phyloP scores from a whole-genome alignment of 257 asterid genomes.

The Rubia yunnanensis region DNA sequence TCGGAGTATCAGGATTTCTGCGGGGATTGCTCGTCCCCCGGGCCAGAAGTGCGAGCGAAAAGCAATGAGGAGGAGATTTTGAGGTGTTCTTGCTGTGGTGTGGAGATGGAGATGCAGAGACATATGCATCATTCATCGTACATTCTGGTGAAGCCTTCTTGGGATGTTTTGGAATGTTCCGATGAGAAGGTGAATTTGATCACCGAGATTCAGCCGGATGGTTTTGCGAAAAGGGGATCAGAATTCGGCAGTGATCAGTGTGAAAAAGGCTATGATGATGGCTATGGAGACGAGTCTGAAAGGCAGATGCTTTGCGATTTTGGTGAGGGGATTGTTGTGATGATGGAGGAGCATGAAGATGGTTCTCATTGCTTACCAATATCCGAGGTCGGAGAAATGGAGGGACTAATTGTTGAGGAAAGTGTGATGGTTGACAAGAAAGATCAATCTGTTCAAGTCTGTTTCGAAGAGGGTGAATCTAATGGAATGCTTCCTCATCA shows the following conservation, averaged over 20 bases:
- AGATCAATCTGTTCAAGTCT: slow-evolving; percentile 55
- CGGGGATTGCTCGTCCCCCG: slow-evolving; percentile 67
- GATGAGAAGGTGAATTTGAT: slow-evolving; percentile 18
- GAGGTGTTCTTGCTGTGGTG: slow-evolving; percentile 80
- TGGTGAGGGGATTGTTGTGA: slow-evolving; percentile 7
- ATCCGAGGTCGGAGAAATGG: slow-evolving; percentile 10
- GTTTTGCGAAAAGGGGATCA: slow-evolving; percentile 5
- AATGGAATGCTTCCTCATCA: slow-evolving; percentile 41
- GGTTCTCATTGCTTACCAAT: slow-evolving; percentile 4
- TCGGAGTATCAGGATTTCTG: slow-evolving; percentile 56
- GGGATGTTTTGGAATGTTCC: slow-evolving; percentile 56
- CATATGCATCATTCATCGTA: slow-evolving; percentile 29
- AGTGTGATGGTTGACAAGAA: slow-evolving; percentile 19
- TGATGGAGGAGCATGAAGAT: slow-evolving; percentile 13
- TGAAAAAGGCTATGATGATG: slow-evolving; percentile 11
- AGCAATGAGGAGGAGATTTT: slow-evolving; percentile 31
- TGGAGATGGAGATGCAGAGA: slow-evolving; percentile 26
- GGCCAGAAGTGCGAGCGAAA: slow-evolving; percentile 30
- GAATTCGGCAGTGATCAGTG: slow-evolving; percentile 14
- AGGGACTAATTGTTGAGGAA: slow-evolving; percentile 21
- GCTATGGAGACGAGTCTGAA: slow-evolving; percentile 15
- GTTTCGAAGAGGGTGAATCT: slow-evolving; percentile 31
- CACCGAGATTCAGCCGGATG: slow-evolving; percentile 13
- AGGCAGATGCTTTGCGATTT: slow-evolving; percentile 18
- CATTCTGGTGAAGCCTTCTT: slow-evolving; percentile 51